Evolutionary conservation across 2,329 filamentous ascomycete genomes (phyloP).

Genomic region (Botrytis porri): DNA sequence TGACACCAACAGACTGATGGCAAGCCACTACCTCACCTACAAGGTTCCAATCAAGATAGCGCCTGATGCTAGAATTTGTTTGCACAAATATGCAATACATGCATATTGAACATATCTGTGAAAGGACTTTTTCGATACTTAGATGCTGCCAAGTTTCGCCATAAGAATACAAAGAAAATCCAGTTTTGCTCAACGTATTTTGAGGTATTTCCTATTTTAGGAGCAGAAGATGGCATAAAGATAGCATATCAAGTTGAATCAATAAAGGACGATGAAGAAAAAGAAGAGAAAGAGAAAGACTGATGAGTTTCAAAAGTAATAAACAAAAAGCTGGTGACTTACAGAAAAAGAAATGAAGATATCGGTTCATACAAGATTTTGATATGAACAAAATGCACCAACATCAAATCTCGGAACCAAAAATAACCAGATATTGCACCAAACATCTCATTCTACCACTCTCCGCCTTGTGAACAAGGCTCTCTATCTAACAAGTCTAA

Average conservation of each 20-base stretch:
- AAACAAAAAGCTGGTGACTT: background rate
- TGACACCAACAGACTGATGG: background rate
- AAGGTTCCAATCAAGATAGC: background rate
- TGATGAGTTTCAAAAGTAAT: too few species aligned
- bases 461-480: background rate
- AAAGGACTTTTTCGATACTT: too few species aligned
- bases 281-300: background rate
- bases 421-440: background rate
- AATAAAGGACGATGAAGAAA: background rate
- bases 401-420: background rate
- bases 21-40: background rate
- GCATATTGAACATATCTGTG: too few species aligned
- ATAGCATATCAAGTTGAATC: background rate
- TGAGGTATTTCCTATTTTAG: background rate
- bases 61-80: background rate
- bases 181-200: too few species aligned
- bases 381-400: background rate
- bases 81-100: background rate
- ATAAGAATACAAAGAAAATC: too few species aligned
- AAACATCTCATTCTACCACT: background rate
- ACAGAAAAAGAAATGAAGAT: fast-evolving
- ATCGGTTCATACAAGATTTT: too few species aligned
- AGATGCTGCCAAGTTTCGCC: too few species aligned
- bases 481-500: background rate
- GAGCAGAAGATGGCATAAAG: background rate